Evolutionary conservation across 164 flowering plant species (phyloP).

Genomic region (Sextonia rubra): DNA sequence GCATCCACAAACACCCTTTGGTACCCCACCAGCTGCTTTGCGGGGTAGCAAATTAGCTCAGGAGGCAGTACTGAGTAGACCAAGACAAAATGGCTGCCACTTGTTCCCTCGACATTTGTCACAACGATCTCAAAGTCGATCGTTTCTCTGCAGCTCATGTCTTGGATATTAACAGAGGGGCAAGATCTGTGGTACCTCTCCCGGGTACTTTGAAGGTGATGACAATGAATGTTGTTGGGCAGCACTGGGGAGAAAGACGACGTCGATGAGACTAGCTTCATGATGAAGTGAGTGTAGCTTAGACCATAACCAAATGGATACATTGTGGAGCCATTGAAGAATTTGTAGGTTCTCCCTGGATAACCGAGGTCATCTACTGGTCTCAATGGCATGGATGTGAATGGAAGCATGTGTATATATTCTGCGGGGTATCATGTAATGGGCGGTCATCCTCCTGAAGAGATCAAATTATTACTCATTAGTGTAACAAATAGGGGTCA

Average conservation of each 20-base stretch:
- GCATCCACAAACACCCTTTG: conserved; percentile 11
- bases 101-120: conserved; percentile 2
- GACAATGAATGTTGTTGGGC: conserved; percentile 9
- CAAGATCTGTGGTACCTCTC: background rate
- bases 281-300: conserved; percentile 28
- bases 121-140: conserved; percentile 13
- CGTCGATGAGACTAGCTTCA: conserved; percentile 10
- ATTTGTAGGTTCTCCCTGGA: conserved; percentile 46
- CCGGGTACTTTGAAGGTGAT: background rate
- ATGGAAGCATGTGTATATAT: conserved; percentile 23
- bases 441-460: conserved; percentile 28
- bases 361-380: conserved; percentile 14
- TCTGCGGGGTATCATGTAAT: conserved; percentile 32
- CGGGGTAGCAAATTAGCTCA: background rate
- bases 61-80: conserved; percentile 18
- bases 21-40: conserved; percentile 16
- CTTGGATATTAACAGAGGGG: conserved; percentile 7
- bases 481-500: background rate
- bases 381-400: conserved; percentile 39
- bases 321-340: conserved; percentile 28
- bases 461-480: background rate
- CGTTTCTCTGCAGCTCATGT: conserved; percentile 5
- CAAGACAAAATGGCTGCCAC: conserved; percentile 5
- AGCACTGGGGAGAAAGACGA: conserved; percentile 2
- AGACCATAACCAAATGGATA: conserved; percentile 38